A percentile compares a stretch with the other conserved stretches of the same genome.
phyloP scores from a whole-genome alignment of 2,329 filamentous ascomycete species.

The Arthrobotrys conoides region DNA sequence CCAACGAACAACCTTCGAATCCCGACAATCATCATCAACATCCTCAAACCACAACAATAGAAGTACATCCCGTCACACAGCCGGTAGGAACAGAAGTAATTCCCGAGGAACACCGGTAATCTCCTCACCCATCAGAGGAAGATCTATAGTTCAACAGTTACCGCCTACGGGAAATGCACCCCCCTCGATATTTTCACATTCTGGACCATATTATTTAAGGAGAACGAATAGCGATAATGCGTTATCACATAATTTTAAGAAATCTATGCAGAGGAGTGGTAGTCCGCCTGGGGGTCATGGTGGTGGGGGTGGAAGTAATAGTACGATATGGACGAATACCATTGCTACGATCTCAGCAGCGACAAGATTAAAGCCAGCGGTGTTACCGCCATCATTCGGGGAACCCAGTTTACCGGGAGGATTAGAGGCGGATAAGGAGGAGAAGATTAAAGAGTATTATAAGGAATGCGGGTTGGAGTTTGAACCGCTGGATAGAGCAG shows the following conservation, averaged over 20 bases:
- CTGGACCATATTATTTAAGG: constrained; percentile 51
- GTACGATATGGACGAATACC: constrained; percentile 27
- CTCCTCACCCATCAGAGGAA: constrained; percentile 21
- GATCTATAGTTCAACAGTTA: constrained; percentile 25
- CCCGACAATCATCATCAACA: constrained; percentile 46
- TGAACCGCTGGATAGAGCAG: constrained; percentile 39
- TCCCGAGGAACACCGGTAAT: constrained; percentile 40
- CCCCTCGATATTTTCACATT: constrained; percentile 53
- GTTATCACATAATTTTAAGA: constrained; percentile 48
- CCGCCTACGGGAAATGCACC: not conserved
- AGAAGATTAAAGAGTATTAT: constrained; percentile 49
- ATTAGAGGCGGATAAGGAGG: constrained; percentile 42
- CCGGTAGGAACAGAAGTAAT: constrained; percentile 50
- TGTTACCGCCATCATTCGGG: constrained; percentile 44
- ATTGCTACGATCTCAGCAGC: constrained; percentile 41
- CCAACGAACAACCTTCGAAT: constrained; percentile 53
- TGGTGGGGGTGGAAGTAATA: too few species aligned
- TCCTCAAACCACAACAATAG: constrained; percentile 13
- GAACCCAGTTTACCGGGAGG: constrained; percentile 37
- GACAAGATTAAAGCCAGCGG: constrained; percentile 44
- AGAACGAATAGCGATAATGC: constrained; percentile 52
- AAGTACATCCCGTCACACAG: constrained; percentile 30
- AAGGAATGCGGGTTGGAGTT: constrained; percentile 56
- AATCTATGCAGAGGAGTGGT: not conserved
- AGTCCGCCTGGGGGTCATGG: not conserved